Conservation (phyloP, 2,329 filamentous ascomycete genomes). For the Harringtonia aguacate region DNA sequence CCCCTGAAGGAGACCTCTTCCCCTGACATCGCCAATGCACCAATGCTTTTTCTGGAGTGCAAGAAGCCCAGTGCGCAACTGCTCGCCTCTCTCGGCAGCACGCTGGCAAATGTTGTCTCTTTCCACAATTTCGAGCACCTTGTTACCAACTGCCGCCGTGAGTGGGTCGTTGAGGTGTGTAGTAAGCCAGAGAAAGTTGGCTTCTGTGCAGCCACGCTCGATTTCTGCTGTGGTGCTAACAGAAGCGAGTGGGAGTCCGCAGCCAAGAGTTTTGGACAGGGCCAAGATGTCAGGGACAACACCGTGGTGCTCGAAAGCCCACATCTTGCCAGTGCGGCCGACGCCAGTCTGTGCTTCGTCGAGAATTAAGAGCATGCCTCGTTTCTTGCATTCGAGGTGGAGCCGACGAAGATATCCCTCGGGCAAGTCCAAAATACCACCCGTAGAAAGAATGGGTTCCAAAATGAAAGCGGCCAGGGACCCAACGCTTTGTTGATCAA, state of each 20-base stretch:
- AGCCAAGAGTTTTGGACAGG: constrained; percentile 1
- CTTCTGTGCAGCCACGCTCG: constrained; percentile 33
- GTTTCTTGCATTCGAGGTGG: constrained; percentile 37
- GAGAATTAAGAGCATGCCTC: constrained; percentile 14
- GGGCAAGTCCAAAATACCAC: constrained; percentile 45
- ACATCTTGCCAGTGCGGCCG: constrained; percentile 1
- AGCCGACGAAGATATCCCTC: constrained; percentile 43
- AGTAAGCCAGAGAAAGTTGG: constrained; percentile 45
- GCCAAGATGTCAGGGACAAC: constrained; percentile 1
- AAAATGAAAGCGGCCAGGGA: constrained; percentile 53
- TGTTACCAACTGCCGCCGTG: constrained; percentile 47
- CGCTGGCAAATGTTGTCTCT: constrained; percentile 40
- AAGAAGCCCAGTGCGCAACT: constrained; percentile 36
- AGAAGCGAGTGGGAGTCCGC: constrained; percentile 35
- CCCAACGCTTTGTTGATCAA: constrained; percentile 47
- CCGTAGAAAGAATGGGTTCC: constrained; percentile 46
- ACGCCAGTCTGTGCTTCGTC: constrained; percentile 3
- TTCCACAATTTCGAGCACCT: constrained; percentile 50
- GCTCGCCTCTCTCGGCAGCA: constrained; percentile 30
- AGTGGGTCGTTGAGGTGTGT: constrained; percentile 54
- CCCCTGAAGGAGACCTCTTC: constrained; percentile 46
- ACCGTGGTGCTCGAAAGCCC: neutral
- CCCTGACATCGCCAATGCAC: constrained; percentile 52
- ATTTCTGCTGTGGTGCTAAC: constrained; percentile 46
- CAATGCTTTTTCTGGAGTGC: constrained; percentile 38